A percentile compares a stretch with the other conserved stretches of the same genome.
These are phyloP conservation scores for Gossypium raimondii DNA, from an alignment of 345 rosid genomes.

Conservation along the genomic window DNA sequence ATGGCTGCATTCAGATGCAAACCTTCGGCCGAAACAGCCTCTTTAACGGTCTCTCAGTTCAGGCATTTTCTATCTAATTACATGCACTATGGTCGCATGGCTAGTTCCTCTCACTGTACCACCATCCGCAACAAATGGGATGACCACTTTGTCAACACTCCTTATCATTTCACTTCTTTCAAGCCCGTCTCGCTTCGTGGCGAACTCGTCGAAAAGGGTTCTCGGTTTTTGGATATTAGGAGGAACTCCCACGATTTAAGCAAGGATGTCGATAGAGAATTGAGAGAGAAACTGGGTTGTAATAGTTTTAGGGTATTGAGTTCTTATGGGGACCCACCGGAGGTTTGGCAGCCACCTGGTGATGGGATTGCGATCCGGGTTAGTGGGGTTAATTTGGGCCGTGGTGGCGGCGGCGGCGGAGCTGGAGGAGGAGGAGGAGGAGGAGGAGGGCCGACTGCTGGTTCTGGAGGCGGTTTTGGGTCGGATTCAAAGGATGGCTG, in stretches of 20 bases:
- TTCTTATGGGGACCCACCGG: constrained; percentile 89
- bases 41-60: constrained; percentile 60
- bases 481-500: constrained; percentile 57
- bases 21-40: constrained; percentile 51
- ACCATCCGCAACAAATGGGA: constrained; percentile 41
- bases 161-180: constrained; percentile 48
- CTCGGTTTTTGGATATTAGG: constrained; percentile 32
- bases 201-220: constrained; percentile 44
- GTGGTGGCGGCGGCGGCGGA: constrained; percentile 32
- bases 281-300: constrained; percentile 28
- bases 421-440: constrained; percentile 33
- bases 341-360: constrained; percentile 98
- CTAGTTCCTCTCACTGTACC: constrained; percentile 35
- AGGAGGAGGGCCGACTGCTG: constrained; percentile 32
- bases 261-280: constrained; percentile 23
- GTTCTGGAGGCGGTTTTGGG: constrained; percentile 38
- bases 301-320: constrained; percentile 26
- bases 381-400: constrained; percentile 39
- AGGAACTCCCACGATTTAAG: constrained; percentile 22
- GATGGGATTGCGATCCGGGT: constrained; percentile 61
- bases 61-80: constrained; percentile 51
- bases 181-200: constrained; percentile 59
- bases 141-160: constrained; percentile 37
- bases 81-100: constrained; percentile 46
- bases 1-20: constrained; percentile 64